Evolutionary conservation across 2,329 filamentous ascomycete genomes (phyloP), one percentile per base, ranked within the genome.

Genomic region (Sphaerulina vaccinii): DNA sequence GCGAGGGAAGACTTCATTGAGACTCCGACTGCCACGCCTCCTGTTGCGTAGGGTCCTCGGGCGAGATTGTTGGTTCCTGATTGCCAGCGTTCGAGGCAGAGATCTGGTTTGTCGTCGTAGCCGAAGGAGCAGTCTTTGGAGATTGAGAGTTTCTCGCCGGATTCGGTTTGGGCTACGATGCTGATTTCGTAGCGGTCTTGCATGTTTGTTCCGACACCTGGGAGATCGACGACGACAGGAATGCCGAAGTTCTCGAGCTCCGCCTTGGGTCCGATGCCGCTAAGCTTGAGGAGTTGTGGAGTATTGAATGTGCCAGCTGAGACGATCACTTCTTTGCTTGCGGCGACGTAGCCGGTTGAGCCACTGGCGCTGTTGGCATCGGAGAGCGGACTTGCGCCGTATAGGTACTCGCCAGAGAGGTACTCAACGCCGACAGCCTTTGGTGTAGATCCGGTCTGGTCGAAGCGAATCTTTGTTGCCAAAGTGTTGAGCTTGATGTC

Each of bases 381-480:
- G 9, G 18, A 35, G 13, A 6, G 32, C 5, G 32, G 71, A 51
- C 70, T 68, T 3, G 72, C 73, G 27, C 63, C 59, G 59, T 74
- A 75, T 8, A 75, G 60, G 22, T 63, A 62, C 36, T 60, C 56
- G n/a, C 72, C 72, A 15, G 70, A 66, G 46, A 72, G 67, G 58
- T 71, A 75, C 52, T 74, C 68, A 9, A 75, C 72, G 51, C 72
- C 73, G 19, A 66, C 70, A 1, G 73, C 73, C 11, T 63, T 84
- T 2, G 81, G 74, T 2, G 73, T 68, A 44, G 79, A 78, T n/a
- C 72, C 65, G 15, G 78, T 82, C 2, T 83, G 79, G 32, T 86
- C 84, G 58, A 85, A 86, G 32, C 74, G 73, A 66, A 90, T 70
- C 66, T 84, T 85, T 46, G 85, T 84, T 55, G 81, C 87, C 41